Evolutionary conservation across 2,329 filamentous ascomycete species (phyloP).

Genomic region (Ophiostoma ulmi): DNA sequence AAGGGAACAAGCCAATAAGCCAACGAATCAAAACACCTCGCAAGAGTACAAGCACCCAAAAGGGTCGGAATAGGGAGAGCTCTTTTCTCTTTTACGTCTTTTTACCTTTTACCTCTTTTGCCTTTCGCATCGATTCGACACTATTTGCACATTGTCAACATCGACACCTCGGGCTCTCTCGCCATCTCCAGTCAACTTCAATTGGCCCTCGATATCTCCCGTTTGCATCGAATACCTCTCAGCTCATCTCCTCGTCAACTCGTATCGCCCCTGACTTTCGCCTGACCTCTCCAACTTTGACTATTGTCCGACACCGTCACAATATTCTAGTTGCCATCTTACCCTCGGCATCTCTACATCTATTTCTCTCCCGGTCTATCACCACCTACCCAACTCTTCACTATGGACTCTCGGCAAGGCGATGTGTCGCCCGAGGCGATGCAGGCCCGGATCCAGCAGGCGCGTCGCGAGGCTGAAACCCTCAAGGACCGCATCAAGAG

Average conservation of each 20-base stretch:
- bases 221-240: not conserved
- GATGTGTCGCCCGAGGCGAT: conserved; percentile 70
- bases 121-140: not conserved
- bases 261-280: conserved; percentile 5
- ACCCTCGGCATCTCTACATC: conserved; percentile 15
- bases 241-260: not conserved
- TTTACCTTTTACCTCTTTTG: not conserved
- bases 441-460: conserved; percentile 88
- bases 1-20: conserved; percentile 10
- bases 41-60: not conserved
- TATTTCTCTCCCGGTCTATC: not conserved
- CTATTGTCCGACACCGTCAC: not conserved
- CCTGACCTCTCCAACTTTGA: not conserved
- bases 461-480: conserved; percentile 93
- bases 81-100: conserved; percentile 16
- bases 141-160: conserved; percentile 3
- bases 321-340: not conserved
- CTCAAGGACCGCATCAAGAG: conserved; percentile 98
- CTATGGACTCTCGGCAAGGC: conserved; percentile 54
- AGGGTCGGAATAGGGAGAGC: conserved; percentile 8
- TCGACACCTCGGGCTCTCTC: not conserved
- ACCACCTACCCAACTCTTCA: conserved; percentile 26
- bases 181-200: not conserved
- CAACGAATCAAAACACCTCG: conserved; percentile 12
- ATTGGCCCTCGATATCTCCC: not conserved